Conservation (phyloP, 2,329 filamentous ascomycete species). For the Septoria petroselini region DNA sequence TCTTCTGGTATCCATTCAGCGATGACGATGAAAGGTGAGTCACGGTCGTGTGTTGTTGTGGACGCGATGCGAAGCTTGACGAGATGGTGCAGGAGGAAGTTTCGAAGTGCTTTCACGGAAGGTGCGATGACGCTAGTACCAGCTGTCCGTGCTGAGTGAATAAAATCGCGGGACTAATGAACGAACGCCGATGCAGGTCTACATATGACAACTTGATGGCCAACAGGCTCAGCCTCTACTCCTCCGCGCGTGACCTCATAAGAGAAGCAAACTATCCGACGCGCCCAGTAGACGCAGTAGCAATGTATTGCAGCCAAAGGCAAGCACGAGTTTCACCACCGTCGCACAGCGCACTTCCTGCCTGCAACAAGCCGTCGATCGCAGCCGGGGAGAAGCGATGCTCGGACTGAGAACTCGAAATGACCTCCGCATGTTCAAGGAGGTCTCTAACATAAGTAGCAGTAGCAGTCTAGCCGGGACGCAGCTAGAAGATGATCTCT, state of each 20-base stretch:
- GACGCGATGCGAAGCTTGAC: background rate
- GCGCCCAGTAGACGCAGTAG: too few species aligned
- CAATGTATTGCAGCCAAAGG: too few species aligned
- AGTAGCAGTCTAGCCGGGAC: constrained; percentile 6
- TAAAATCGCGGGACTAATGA: constrained; percentile 1
- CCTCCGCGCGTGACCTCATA: background rate
- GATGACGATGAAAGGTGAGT: too few species aligned
- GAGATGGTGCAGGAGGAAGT: constrained; percentile 6
- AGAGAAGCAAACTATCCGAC: too few species aligned
- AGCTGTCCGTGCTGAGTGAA: too few species aligned
- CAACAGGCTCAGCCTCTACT: background rate
- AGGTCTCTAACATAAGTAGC: constrained; percentile 34
- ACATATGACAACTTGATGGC: background rate
- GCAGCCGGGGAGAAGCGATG: background rate
- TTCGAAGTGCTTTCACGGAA: constrained; percentile 9
- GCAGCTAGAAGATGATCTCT: constrained; percentile 62
- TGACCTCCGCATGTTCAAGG: constrained; percentile 39
- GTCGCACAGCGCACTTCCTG: too few species aligned
- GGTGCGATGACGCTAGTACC: constrained; percentile 10
- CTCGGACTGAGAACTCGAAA: background rate
- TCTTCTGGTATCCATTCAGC: background rate
- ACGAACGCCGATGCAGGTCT: constrained; percentile 6
- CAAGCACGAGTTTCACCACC: too few species aligned
- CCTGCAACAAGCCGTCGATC: background rate
- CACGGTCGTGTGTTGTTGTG: too few species aligned